Conservation (phyloP, 2,329 filamentous ascomycete species). For the Colletotrichum spinosum region DNA sequence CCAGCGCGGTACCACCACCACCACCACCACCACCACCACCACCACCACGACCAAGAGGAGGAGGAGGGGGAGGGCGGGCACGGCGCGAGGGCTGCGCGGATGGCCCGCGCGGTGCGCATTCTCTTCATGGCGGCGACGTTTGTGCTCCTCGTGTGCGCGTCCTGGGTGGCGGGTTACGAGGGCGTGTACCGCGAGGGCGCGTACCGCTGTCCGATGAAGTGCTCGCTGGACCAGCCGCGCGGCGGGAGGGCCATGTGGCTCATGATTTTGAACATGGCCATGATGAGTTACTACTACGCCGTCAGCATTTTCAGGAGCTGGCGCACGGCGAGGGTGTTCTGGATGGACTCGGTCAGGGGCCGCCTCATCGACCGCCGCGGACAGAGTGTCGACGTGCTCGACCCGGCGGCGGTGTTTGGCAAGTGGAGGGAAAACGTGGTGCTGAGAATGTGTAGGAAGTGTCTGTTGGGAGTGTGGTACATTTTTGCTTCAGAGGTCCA, state of each 20-base stretch:
- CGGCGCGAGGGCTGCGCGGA: background rate
- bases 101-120: constrained; percentile 1
- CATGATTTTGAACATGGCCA: constrained; percentile 19
- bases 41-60: too few species aligned
- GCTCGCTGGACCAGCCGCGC: background rate
- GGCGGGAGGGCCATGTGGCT: background rate
- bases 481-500: constrained; percentile 26
- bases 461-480: constrained; percentile 11
- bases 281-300: constrained; percentile 19
- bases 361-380: constrained; percentile 11
- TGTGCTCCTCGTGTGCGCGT: background rate
- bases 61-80: background rate
- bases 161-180: constrained; percentile 1
- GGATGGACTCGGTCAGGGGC: constrained; percentile 13
- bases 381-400: constrained; percentile 10
- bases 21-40: background rate
- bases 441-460: background rate
- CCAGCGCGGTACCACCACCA: background rate
- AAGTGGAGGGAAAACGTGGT: constrained; percentile 5
- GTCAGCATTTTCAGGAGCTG: constrained; percentile 14
- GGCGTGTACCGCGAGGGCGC: background rate
- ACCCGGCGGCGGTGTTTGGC: constrained; percentile 1
- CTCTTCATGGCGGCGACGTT: constrained; percentile 3
- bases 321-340: constrained; percentile 22
- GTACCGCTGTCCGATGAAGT: constrained; percentile 15